Evolutionary conservation across 306 rosid species (phyloP).

Genomic region (Heteromeles arbutifolia): DNA sequence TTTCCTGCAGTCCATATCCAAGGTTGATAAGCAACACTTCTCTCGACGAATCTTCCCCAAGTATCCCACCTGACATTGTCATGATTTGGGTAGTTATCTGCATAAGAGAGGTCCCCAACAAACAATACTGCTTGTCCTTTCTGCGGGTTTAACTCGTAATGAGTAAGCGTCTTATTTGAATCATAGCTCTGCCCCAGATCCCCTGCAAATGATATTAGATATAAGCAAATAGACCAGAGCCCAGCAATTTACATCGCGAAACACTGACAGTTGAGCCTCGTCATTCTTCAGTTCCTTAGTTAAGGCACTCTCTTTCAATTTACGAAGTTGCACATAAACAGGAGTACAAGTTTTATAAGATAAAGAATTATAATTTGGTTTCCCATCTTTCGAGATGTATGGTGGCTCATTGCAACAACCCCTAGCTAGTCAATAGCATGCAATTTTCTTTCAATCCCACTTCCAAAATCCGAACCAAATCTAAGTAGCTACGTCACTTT

Average conservation of each 20-base stretch:
- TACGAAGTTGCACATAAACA: not conserved
- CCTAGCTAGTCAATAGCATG: not conserved
- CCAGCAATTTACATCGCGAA: not conserved
- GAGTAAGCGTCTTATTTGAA: conserved; percentile 70
- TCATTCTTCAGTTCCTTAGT: not conserved
- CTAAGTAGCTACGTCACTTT: not conserved
- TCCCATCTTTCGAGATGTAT: not conserved
- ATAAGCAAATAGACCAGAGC: not conserved
- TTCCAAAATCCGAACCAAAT: not conserved
- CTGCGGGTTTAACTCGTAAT: conserved; percentile 54
- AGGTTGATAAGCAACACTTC: conserved; percentile 89
- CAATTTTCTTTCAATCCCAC: not conserved
- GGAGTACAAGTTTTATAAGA: not conserved
- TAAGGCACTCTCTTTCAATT: not conserved
- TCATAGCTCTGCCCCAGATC: conserved; percentile 89
- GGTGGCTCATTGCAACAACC: not conserved
- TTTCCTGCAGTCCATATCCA: conserved; percentile 98
- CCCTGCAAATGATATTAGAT: conserved; percentile 29
- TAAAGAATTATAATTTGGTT: not conserved
- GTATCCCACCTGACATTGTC: conserved; percentile 79
- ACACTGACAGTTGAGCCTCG: not conserved
- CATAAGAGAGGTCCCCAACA: conserved; percentile 86
- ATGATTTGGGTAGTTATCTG: conserved; percentile 62
- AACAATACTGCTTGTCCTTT: conserved; percentile 60
- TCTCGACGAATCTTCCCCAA: conserved; percentile 81